Base-by-base conservation (phyloP, 306 rosid genomes). In the Adenanthera pavonina region DNA sequence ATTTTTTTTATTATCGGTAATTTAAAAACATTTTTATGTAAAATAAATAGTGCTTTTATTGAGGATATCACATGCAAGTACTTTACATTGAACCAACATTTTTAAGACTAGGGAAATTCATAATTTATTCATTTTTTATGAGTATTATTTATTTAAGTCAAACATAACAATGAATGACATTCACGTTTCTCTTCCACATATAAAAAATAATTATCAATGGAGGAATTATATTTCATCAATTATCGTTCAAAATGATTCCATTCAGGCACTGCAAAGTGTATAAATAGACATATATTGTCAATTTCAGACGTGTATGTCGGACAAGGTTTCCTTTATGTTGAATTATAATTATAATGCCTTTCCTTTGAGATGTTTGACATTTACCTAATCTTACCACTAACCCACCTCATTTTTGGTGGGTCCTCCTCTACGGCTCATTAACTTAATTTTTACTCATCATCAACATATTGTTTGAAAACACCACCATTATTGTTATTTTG, bases 321-420 rank as follows among this genome's bases (percentile, higher is more conserved):
- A 75, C 85, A 17, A 57, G 9, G 36, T 4, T 48, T 33, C 16
- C 46, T 8, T 44, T 76, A 12, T 78, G 53, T 40, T 43, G 64
- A 20, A 19, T 79, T 43, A 61, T 61, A 20, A 19, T 79, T 43
- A 61, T 61, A 40, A 59, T 59, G 36, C 25, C 49, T 43, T 19
- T 43, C 7, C 4, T 2, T 11, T 11, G 20, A 4, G 59, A 57
- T 48, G 70, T 43, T 73, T 52, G 20, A 43, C 20, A 35, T 51
- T 53, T 40, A 81, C 88, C 85, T 78, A 78, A 81, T 81, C 62
- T 73, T 53, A 6, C 74, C 85, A 81, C 83, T 41, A 72, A 19
- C 6, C 11, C 0, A 15, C 17, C 10, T 46, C 54, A 25, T 46
- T 69, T 44, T 69, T 46, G 51, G 54, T 69, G 56, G 56, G 74